phyloP scores from a whole-genome alignment of 2,329 filamentous ascomycete genomes.

The Aureobasidium namibiae region DNA sequence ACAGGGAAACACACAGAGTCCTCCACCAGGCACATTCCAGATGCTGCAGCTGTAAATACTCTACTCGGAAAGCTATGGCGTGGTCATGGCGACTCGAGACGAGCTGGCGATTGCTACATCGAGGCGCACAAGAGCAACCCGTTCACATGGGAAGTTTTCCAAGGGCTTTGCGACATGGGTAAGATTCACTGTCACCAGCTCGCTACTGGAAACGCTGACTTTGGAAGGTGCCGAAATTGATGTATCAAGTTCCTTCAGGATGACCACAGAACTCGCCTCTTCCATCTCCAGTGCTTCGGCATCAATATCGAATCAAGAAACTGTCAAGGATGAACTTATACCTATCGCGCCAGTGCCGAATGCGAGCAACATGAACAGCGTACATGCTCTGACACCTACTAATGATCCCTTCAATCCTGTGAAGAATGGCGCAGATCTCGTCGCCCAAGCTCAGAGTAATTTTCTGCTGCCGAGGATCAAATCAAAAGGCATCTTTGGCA shows the following conservation, averaged over 20 bases:
- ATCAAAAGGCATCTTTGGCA: constrained; percentile 15
- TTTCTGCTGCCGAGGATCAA: constrained; percentile 16
- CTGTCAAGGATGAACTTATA: constrained; percentile 24
- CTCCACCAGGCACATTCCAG: constrained; percentile 65
- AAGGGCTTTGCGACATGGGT: constrained; percentile 73
- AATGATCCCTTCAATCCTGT: constrained; percentile 38
- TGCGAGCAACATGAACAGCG: constrained; percentile 21
- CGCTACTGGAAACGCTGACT: constrained; percentile 7
- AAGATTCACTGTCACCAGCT: constrained; percentile 18
- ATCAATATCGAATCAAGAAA: constrained; percentile 17
- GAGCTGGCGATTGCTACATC: constrained; percentile 78
- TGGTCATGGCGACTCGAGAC: constrained; percentile 69
- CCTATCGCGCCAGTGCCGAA: constrained; percentile 17
- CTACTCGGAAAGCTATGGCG: constrained; percentile 82
- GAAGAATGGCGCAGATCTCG: constrained; percentile 7
- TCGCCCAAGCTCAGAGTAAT: constrained; percentile 5
- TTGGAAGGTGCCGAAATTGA: constrained; percentile 64
- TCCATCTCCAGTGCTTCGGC: constrained; percentile 31
- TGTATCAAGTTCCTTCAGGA: constrained; percentile 77
- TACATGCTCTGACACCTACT: constrained; percentile 24
- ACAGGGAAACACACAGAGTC: constrained; percentile 66
- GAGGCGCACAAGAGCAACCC: constrained; percentile 84
- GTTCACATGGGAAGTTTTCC: constrained; percentile 97
- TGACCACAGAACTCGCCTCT: constrained; percentile 55
- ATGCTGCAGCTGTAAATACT: constrained; percentile 75